Evolutionary conservation across 116 monocot species (phyloP).

Genomic region (Cymodocea nodosa): DNA sequence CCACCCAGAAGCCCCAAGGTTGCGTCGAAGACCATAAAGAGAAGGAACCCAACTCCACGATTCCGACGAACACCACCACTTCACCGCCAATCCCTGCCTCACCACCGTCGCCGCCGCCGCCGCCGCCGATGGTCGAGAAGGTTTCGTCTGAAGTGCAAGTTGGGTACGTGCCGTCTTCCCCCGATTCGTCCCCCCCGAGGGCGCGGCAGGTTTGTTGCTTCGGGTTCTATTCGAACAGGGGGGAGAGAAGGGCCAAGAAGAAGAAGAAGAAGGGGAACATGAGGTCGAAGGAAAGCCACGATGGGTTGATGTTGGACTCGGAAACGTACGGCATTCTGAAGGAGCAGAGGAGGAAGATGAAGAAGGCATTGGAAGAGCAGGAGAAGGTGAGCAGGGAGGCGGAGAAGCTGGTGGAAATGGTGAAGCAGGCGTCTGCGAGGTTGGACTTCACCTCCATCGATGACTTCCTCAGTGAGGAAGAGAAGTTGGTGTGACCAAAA

Average conservation of each 20-base stretch:
- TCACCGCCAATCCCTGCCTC: background rate
- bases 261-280: background rate
- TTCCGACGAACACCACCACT: background rate
- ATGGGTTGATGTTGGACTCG: slow-evolving; percentile 9
- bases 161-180: background rate
- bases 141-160: background rate
- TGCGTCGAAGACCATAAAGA: background rate
- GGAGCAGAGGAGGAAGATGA: slow-evolving; percentile 19
- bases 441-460: slow-evolving; percentile 25
- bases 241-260: background rate
- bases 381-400: slow-evolving; percentile 32
- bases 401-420: slow-evolving; percentile 26
- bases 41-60: background rate
- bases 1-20: slow-evolving; percentile 1
- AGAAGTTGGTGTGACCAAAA: slow-evolving; percentile 1
- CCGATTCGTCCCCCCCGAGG: slow-evolving; percentile 13
- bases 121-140: background rate
- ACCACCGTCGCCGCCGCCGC: no score
- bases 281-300: background rate
- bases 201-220: slow-evolving; percentile 23
- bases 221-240: slow-evolving; percentile 13
- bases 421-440: slow-evolving; percentile 23
- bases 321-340: slow-evolving; percentile 3
- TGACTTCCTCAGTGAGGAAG: slow-evolving; percentile 11
- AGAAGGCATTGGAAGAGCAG: slow-evolving; percentile 27